Evolutionary conservation across 495 filamentous ascomycete species (phyloP), one percentile per base, ranked within the genome.

Genomic region (Aspergillus sclerotiicarbonarius): DNA sequence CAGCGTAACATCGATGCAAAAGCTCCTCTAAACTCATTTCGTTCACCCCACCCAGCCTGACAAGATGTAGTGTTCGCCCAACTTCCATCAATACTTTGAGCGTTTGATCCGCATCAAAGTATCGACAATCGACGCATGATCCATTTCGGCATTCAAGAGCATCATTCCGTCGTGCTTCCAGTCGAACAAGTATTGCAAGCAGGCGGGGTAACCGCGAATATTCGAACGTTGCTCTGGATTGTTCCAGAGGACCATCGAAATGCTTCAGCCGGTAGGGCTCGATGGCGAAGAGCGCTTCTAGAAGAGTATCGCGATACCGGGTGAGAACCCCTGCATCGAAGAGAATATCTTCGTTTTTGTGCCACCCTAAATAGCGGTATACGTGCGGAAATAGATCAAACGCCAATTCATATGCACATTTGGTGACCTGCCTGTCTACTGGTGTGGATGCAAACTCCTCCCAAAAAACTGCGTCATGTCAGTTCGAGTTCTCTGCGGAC

Each of bases 201-300:
- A 48, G 19, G 1, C 45, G 45, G 25, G 45, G 45, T 13, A 48
- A 29, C 19, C 45, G 45, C 29, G 45, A 48, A 12, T 21, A 48
- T 25, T 48, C 45, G 8, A 48, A 48, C 9, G 7, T 4, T 2
- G 45, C 45, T 29, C 45, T 2, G 1, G 45, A 48, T 21, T 20
- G 1, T 7, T 48, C 45, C 18, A 46, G 5, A 21, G 18, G n/a
- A 10, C 45, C 19, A 29, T 10, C 19, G 4, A 48, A 10, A 10
- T 12, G 18, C 1, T 48, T 29, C 45, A 48, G 25, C 15, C 46
- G 46, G 4, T 49, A 15, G 2, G 10, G 3, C 20, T 49, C 46
- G 8, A 31, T 30, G 46, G 46, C 21, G 46, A 49, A 49, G 46
- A 49, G 18, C 46, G 20, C 46, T 49, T 49, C 46, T 13, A 49